Base-by-base conservation (phyloP, 1,284 basidiomycete species). In the Caloboletus firmus region DNA sequence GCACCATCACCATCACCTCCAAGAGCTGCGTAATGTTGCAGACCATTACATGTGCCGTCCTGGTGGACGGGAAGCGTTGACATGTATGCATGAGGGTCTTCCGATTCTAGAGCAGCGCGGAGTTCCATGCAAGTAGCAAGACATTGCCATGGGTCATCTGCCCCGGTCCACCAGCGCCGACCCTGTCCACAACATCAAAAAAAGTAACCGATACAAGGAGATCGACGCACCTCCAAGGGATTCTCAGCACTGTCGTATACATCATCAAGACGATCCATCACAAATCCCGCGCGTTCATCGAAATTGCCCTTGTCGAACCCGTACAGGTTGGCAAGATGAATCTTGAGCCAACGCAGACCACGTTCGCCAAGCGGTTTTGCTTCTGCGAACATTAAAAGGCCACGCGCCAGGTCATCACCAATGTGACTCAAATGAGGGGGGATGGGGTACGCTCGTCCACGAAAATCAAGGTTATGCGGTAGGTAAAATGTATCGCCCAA, bases 11-110 rank as follows among this genome's bases (percentile, higher is more conserved):
- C 77, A 66, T 99, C 97, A 26, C 96, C 97, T 52, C 97, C 96
- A 4, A 99, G 83, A 1, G 96, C 96, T 12, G 97, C 97, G 65
- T 99, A 99, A 72, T 99, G 96, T 75, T 99, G 96, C 62, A 99
- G 78, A 44, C 97, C 96, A 68, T 99, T 99, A 67, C 97, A 99
- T 0, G 97, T 98, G 1, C 96, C 97, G 66, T 99, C 97, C 74
- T 99, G 97, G 70, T 99, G 97, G 8, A 98, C 84, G 0, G 97
- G 97, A 17, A 98, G 78, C n/a, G 77, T 73, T 4, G 87, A 93
- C 62, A 81, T 75, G 74, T 83, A 98, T 24, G 75, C 72, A 34
- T 78, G 76, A 0, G 96, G 95, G 59, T 94, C 82, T 1, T 79
- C 78, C 0, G 89, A 89, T 32, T 88, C 79, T 0, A 95, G 76